Evolutionary conservation across 805 yeast species (phyloP), one percentile per base, ranked within the genome.

Genomic region (Yamadazyma ubonensis): DNA sequence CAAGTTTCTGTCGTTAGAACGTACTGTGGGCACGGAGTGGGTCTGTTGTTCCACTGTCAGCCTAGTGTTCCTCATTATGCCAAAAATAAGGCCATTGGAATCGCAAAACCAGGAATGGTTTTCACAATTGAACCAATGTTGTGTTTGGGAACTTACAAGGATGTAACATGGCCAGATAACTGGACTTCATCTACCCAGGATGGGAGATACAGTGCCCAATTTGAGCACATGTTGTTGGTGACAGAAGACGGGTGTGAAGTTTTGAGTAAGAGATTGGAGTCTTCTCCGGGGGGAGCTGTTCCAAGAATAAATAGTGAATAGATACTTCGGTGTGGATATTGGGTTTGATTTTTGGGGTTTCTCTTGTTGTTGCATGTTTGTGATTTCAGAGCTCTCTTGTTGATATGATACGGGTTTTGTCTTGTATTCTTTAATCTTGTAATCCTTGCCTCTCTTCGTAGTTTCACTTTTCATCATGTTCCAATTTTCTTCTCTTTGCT

Each of bases 91-190:
- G 86, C 96, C 6, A 74, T 90, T 33, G 99, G 99, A 43, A 81
- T 87, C 32, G 90, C 93, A 70, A 87, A 87, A 60, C 91, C 96
- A 16, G 99, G 99, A 16, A 86, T 90, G 83, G 88, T 86, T 10
- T 93, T 93, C 71, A 93, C 99, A 16, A 87, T 93, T 42, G 99
- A 93, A 66, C 99, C 99, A 33, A 93, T 93, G 99, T 78, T 93
- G 51, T 85, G 87, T 58, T 69, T 81, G 49, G 99, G 99, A 6
- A 68, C 83, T 0, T 83, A 78, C 68, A 78, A 78, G 55, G 98
- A 90, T 62, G 64, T 76, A 43, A 71, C 81, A 41, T 93, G 99
- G 99, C 99, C 99, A 2, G 99, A 93, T 62, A 85, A 87, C 62
- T 93, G 99, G 99, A 93, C 99, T 4, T 79, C 95, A 1, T 78